Base-by-base conservation (phyloP, 352 stramenopile species). In the Pythium biforme region DNA sequence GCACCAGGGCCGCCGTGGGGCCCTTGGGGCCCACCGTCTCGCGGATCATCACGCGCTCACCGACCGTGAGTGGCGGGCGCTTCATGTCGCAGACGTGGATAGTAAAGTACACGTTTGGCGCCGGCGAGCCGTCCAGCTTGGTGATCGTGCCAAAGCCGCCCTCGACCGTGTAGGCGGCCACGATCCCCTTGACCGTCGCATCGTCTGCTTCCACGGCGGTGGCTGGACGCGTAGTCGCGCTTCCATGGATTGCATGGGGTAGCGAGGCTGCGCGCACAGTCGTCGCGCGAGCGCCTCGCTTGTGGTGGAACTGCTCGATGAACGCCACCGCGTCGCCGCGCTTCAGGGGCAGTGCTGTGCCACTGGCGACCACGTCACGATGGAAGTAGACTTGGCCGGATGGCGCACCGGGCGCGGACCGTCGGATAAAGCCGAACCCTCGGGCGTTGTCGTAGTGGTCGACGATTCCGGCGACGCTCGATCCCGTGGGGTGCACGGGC, bases 361-460 rank as follows among this genome's bases (percentile, higher is more conserved):
- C 34, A 20, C 27, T 19, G 10, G 46, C 27, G 23, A 47, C 49
- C 0, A 25, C 26, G 19, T n/a, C 26, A 6, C 37, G 15, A 33
- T 47, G 29, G 29, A 62, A 55, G 45, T 48, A 55, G 33, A 55
- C 55, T 23, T 62, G 43, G 11, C 55, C 26, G 12, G 9, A 6
- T 4, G 43, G 8, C 8, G 23, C 23, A 17, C 39, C 53, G 1
- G 34, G 51, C 2, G 23, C 4, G 3, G 17, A 37, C 12, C 43
- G 43, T 17, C 31, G 41, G 20, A 62, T 51, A 23, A 62, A 62
- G 3, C 55, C 55, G 31, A 55, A 62, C 22, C 43, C 27, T n/a
- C 41, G 47, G 3, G 10, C 23, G 4, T 62, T 46, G 43, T 62
- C 55, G 23, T 45, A 62, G 20, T 39, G 31, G n/a, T 39, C 29